A percentile compares a stretch with the other conserved stretches of the same genome.
Conservation (phyloP, 2,329 filamentous ascomycete genomes). For the Neonectria faginata region DNA sequence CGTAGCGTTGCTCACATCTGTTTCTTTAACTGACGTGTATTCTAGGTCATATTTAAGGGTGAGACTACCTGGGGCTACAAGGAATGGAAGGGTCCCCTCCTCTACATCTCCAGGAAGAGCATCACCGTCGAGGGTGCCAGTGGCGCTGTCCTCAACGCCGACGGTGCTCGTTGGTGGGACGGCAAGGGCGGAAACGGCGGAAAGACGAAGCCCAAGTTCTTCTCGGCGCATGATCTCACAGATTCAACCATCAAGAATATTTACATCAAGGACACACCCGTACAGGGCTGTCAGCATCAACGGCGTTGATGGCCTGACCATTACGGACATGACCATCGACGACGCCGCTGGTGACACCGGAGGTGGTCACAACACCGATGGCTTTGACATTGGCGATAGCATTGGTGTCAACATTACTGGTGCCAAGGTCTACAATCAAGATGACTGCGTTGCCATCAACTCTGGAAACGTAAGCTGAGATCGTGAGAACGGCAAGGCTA, state of each 20-base stretch:
- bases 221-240: constrained; percentile 58
- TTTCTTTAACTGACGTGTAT: neutral
- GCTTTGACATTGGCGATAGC: constrained; percentile 66
- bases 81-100: constrained; percentile 73
- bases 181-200: constrained; percentile 69
- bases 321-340: constrained; percentile 53
- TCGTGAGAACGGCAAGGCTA: neutral
- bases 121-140: constrained; percentile 65
- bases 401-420: constrained; percentile 62
- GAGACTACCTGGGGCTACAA: constrained; percentile 74
- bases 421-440: constrained; percentile 69
- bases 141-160: constrained; percentile 64
- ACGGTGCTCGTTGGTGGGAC: constrained; percentile 71
- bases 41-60: constrained; percentile 68
- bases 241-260: constrained; percentile 53
- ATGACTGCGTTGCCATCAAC: constrained; percentile 71
- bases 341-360: constrained; percentile 52
- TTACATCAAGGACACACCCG: constrained; percentile 56
- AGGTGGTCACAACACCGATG: constrained; percentile 66
- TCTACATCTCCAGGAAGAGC: constrained; percentile 68
- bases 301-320: constrained; percentile 47
- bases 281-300: constrained; percentile 57
- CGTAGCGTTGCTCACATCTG: neutral
- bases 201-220: constrained; percentile 72
- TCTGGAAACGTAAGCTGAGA: constrained; percentile 52